phyloP scores from a whole-genome alignment of 1,139 yeast genomes.

The Yamadazyma trypodendri region DNA sequence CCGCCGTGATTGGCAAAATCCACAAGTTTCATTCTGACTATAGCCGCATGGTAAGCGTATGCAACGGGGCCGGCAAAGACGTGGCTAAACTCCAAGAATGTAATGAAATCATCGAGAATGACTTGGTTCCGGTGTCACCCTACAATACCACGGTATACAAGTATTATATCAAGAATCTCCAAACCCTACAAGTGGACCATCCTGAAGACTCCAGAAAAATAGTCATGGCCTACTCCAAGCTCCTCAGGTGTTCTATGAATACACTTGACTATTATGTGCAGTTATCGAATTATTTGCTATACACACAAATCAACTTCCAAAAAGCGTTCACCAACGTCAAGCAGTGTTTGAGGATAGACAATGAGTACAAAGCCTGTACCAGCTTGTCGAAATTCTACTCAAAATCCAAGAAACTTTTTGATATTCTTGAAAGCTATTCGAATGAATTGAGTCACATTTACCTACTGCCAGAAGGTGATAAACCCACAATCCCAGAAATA shows the following conservation, averaged over 20 bases:
- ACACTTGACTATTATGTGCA: constrained; percentile 26
- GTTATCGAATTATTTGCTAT: constrained; percentile 45
- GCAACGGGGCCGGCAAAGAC: constrained; percentile 10
- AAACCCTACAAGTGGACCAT: constrained; percentile 15
- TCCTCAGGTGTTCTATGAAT: constrained; percentile 21
- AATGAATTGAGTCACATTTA: constrained; percentile 37
- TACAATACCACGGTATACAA: constrained; percentile 16
- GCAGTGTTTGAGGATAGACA: constrained; percentile 66
- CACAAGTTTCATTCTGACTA: constrained; percentile 19
- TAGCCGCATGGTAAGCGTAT: constrained; percentile 16
- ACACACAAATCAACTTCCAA: constrained; percentile 50
- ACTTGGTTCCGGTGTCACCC: constrained; percentile 25
- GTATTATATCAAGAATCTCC: constrained; percentile 21
- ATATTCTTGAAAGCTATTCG: constrained; percentile 45
- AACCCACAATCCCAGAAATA: constrained; percentile 15
- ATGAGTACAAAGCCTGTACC: constrained; percentile 60
- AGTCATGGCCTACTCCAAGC: constrained; percentile 24
- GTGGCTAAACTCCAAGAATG: constrained; percentile 11
- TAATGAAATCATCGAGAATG: constrained; percentile 20
- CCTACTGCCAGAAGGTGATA: constrained; percentile 12
- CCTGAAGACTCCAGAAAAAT: constrained; percentile 17
- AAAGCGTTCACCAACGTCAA: constrained; percentile 50
- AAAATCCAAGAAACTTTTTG: constrained; percentile 31
- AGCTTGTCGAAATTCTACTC: constrained; percentile 44
- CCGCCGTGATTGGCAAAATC: constrained; percentile 17